These are phyloP conservation scores for Paramecium tetraurelia DNA, from an alignment of 73 alveolate genomes.

Conservation along the genomic window DNA sequence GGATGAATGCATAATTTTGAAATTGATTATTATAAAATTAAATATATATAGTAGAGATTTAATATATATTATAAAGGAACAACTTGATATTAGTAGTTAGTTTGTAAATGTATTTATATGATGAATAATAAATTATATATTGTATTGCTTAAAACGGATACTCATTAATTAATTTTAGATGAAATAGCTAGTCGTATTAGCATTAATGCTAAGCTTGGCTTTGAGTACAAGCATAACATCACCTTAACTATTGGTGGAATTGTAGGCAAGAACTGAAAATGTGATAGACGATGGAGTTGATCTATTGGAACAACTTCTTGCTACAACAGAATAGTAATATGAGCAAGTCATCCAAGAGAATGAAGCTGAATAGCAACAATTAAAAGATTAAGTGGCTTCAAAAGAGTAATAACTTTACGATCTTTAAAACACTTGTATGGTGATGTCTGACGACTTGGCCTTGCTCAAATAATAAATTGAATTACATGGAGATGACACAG, in stretches of 20 bases:
- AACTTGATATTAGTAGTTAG: neutral
- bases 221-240: neutral
- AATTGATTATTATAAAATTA: neutral
- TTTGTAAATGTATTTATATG: neutral
- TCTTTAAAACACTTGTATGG: neutral
- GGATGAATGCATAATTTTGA: neutral
- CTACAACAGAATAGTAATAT: neutral
- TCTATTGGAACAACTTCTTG: neutral
- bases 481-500: neutral
- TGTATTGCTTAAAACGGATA: neutral
- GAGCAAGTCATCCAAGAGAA: neutral
- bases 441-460: constrained; percentile 18
- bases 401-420: neutral
- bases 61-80: neutral
- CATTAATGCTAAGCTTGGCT: neutral
- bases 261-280: constrained; percentile 44
- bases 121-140: neutral
- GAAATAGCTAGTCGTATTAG: neutral
- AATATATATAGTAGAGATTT: neutral
- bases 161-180: neutral
- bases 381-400: neutral
- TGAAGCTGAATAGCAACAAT: neutral
- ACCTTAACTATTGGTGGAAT: neutral
- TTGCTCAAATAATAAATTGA: neutral
- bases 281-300: constrained; percentile 21